A percentile compares a stretch with the other conserved stretches of the same genome.
phyloP scores from a whole-genome alignment of 2,329 filamentous ascomycete genomes.

The Colletotrichum incanum region DNA sequence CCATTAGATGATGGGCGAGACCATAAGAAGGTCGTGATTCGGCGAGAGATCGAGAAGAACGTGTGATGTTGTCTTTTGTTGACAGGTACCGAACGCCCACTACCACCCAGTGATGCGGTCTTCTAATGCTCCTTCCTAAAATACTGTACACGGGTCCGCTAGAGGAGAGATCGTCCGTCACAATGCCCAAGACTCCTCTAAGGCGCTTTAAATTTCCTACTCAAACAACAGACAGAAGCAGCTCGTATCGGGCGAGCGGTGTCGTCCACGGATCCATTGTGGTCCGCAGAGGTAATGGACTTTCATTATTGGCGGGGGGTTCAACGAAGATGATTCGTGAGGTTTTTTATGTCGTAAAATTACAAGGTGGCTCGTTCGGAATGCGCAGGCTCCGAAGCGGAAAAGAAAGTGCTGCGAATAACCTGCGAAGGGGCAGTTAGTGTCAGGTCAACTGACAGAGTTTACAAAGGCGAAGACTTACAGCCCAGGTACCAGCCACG shows the following conservation, averaged over 20 bases:
- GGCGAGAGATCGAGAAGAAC: not conserved
- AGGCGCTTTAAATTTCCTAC: slow-evolving; percentile 46
- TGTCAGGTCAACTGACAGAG: not conserved
- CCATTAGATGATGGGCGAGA: not conserved
- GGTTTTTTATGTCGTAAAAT: slow-evolving; percentile 35
- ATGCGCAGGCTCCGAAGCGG: slow-evolving; percentile 51
- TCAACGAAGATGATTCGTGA: slow-evolving; percentile 38
- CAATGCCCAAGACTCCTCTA: slow-evolving; percentile 52
- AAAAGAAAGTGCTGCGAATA: slow-evolving; percentile 60
- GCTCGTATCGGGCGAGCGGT: slow-evolving; percentile 43
- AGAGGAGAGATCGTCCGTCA: slow-evolving; percentile 70
- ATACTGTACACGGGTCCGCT: slow-evolving; percentile 68
- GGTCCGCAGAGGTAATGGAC: slow-evolving; percentile 21
- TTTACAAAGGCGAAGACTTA: slow-evolving; percentile 66
- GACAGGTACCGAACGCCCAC: slow-evolving; percentile 40
- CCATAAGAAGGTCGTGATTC: not conserved
- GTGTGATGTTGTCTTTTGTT: slow-evolving; percentile 26
- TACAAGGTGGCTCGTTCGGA: slow-evolving; percentile 43
- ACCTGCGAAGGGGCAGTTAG: slow-evolving; percentile 49
- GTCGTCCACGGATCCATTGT: slow-evolving; percentile 31
- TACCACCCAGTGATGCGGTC: slow-evolving; percentile 49
- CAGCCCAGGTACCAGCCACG: slow-evolving; percentile 90
- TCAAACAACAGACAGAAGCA: slow-evolving; percentile 42
- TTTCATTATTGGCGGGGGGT: slow-evolving; percentile 38
- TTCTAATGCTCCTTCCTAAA: slow-evolving; percentile 62